Base-by-base conservation (phyloP, 2,329 filamentous ascomycete species). In the Neurospora sp. region DNA sequence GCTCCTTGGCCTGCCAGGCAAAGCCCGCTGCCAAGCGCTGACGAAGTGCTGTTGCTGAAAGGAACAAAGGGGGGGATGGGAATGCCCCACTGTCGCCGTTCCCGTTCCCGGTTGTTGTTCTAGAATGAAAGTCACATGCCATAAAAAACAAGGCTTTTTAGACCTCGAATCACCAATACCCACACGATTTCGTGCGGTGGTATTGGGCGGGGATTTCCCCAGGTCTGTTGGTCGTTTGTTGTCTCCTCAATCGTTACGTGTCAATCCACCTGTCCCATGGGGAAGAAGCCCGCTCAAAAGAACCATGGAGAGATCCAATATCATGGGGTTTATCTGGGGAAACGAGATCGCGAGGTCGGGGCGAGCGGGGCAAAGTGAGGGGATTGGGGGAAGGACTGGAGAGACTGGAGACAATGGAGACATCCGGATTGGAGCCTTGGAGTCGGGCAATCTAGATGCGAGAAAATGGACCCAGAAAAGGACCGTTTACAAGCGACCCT, bases 401-500 rank as follows among this genome's bases (percentile, higher is more conserved):
- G 23, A 36, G 8, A 36, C 9, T 36, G 67, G 36, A 38, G 11
- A 38, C 38, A n/a, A 52, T 36, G 40, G 40, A 42, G 23, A 13
- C 28, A 13, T 28, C 28, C 28, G 28, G 28, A 28, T 68, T 33
- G 42, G 38, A 46, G 15, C 23, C 15, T 17, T 19, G 39, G 38
- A 38, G 28, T 33, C 28, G 28, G 28, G 38, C 4, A 28, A 19
- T 19, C 42, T n/a, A 43, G 19, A 43, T 43, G 67, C 39, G 39
- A 58, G 43, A n/a, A 68, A 66, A 66, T 33, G 23, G 52, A 58
- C 38, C 73, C 71, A 73, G 69, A 76, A 76, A 75, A 74, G 74
- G 74, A 74, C 74, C 74, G 74, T 76, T 76, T 76, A 68, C 69
- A 67, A 42, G 58, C 38, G 40, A 66, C 71, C 71, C 66, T 69